Conservation (phyloP, 2,329 filamentous ascomycete species). For the Zarea fungicola region DNA sequence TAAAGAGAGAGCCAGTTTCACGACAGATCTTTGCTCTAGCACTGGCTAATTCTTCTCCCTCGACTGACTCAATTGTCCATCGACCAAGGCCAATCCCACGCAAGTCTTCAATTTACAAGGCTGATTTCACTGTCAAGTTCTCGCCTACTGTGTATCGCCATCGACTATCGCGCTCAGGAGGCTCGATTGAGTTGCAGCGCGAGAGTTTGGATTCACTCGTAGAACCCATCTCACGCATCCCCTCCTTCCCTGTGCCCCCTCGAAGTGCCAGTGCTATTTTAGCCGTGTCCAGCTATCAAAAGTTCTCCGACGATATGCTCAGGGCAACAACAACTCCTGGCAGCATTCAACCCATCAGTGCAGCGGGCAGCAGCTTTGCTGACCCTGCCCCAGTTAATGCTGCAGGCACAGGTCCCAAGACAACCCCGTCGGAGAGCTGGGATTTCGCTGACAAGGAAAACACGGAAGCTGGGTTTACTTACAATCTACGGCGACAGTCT, state of each 20-base stretch:
- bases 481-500: slow-evolving; percentile 37
- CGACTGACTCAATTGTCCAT: slow-evolving; percentile 42
- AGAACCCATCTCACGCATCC: slow-evolving; percentile 45
- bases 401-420: slow-evolving; percentile 1
- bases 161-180: slow-evolving; percentile 45
- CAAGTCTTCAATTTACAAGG: slow-evolving; percentile 39
- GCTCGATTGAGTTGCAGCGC: slow-evolving; percentile 40
- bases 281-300: not conserved
- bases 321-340: slow-evolving; percentile 1
- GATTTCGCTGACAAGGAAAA: slow-evolving; percentile 1
- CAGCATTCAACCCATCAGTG: not conserved
- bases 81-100: slow-evolving; percentile 53
- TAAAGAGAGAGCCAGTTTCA: not conserved
- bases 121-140: slow-evolving; percentile 42
- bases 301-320: not conserved
- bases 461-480: slow-evolving; percentile 1
- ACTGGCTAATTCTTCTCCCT: slow-evolving; percentile 4
- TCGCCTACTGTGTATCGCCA: slow-evolving; percentile 37
- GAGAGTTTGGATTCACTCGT: slow-evolving; percentile 39
- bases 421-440: not conserved
- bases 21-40: slow-evolving; percentile 1
- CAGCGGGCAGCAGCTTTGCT: not conserved
- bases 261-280: slow-evolving; percentile 30
- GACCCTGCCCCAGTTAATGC: slow-evolving; percentile 1
- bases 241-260: slow-evolving; percentile 46